phyloP scores from a whole-genome alignment of 257 asterid genomes.

The Scutellaria barbata region DNA sequence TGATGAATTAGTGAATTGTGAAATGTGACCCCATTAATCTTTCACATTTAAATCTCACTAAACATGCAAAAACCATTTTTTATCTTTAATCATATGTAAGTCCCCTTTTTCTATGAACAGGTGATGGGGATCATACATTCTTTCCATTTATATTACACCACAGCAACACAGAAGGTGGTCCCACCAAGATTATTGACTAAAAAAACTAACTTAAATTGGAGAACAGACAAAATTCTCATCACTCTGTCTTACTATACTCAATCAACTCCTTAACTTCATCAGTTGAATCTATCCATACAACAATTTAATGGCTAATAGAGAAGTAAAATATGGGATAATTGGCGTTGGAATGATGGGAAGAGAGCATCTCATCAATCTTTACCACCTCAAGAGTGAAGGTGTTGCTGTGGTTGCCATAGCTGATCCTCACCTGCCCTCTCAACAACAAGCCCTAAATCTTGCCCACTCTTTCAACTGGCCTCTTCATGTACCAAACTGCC shows the following conservation, averaged over 20 bases:
- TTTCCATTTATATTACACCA: too few relatives aligned
- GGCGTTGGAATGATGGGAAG: slow-evolving; percentile 99
- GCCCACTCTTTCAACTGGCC: slow-evolving; percentile 66
- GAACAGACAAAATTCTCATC: not conserved
- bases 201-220: not conserved
- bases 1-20: too few relatives aligned
- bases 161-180: too few relatives aligned
- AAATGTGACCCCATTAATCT: too few relatives aligned
- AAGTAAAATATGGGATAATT: slow-evolving; percentile 74
- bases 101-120: too few relatives aligned
- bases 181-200: too few relatives aligned
- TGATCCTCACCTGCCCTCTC: slow-evolving; percentile 91
- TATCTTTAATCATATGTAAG: too few relatives aligned
- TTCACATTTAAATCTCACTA: too few relatives aligned
- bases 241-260: not conserved
- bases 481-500: slow-evolving; percentile 53
- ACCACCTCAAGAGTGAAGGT: slow-evolving; percentile 65
- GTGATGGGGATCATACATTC: too few relatives aligned
- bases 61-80: too few relatives aligned
- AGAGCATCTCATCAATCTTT: slow-evolving; percentile 83
- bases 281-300: too few relatives aligned
- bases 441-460: slow-evolving; percentile 53
- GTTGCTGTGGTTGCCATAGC: slow-evolving; percentile 83
- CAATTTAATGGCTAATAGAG: slow-evolving; percentile 23
- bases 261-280: not conserved